phyloP scores from a whole-genome alignment of 2,329 filamentous ascomycete genomes.

The Epichloe gansuensis region DNA sequence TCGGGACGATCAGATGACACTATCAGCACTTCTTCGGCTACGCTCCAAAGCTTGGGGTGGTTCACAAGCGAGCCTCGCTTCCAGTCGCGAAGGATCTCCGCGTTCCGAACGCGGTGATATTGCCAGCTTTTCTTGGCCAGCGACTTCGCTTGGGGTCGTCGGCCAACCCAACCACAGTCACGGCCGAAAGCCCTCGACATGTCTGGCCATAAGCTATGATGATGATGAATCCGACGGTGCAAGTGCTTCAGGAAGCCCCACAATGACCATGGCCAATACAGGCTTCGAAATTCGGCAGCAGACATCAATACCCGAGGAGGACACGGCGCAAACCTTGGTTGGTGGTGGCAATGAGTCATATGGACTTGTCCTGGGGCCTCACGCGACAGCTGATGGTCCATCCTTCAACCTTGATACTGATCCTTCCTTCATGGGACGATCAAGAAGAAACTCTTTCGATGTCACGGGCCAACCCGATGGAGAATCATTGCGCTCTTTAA shows the following conservation, averaged over 20 bases:
- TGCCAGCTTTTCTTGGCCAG: slow-evolving; percentile 1
- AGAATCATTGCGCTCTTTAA: slow-evolving; percentile 6
- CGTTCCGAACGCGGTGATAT: slow-evolving; percentile 36
- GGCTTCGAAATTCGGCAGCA: slow-evolving; percentile 4
- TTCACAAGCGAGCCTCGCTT: slow-evolving; percentile 59
- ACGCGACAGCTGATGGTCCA: not conserved
- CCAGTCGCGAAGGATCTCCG: slow-evolving; percentile 38
- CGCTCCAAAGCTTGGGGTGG: slow-evolving; percentile 69
- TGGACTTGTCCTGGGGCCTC: no score
- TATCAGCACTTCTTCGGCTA: slow-evolving; percentile 59
- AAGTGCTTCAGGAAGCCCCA: slow-evolving; percentile 37
- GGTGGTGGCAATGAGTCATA: not conserved
- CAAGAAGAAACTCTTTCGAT: slow-evolving; percentile 1
- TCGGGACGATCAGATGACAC: slow-evolving; percentile 54
- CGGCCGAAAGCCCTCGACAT: slow-evolving; percentile 35
- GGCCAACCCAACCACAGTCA: slow-evolving; percentile 15
- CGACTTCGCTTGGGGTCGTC: slow-evolving; percentile 4
- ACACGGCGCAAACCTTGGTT: not conserved
- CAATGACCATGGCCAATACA: slow-evolving; percentile 30
- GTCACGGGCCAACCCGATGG: slow-evolving; percentile 1
- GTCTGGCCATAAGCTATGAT: slow-evolving; percentile 35
- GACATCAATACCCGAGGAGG: not conserved
- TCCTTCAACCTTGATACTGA: not conserved
- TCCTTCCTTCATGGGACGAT: not conserved
- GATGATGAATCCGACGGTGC: slow-evolving; percentile 34